Percentiles rank a stretch among this genome's conserved stretches.
These are phyloP conservation scores for Blastosporella zonata DNA, from an alignment of 1,284 basidiomycete genomes.

Conservation along the genomic window DNA sequence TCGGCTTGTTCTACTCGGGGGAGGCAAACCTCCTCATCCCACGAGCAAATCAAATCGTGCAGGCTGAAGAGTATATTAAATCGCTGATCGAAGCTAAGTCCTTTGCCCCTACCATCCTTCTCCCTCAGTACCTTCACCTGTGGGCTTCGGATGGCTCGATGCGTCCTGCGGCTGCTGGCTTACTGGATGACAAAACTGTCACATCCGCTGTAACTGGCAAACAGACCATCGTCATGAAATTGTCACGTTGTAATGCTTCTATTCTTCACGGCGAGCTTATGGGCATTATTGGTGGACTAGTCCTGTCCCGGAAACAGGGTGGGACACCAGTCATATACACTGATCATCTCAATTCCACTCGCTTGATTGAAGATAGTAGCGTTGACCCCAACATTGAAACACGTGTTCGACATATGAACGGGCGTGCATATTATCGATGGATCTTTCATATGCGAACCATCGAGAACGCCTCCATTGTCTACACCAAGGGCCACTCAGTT, in stretches of 20 bases:
- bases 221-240: neutral
- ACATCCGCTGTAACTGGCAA: neutral
- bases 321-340: neutral
- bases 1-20: constrained; percentile 1
- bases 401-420: constrained; percentile 5
- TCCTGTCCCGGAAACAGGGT: neutral
- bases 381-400: neutral
- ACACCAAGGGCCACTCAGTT: constrained; percentile 4
- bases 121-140: neutral
- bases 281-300: neutral
- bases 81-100: neutral
- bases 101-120: neutral
- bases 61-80: neutral
- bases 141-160: neutral
- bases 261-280: constrained; percentile 20
- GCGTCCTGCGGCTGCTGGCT: neutral
- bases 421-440: constrained; percentile 6
- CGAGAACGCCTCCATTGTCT: neutral
- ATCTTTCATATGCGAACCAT: neutral
- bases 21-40: neutral
- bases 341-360: constrained; percentile 5
- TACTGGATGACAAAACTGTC: neutral
- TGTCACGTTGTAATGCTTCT: neutral
- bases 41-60: neutral
- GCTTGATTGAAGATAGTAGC: neutral